Conservation (phyloP, 345 rosid genomes). For the Gossypium bickii region DNA sequence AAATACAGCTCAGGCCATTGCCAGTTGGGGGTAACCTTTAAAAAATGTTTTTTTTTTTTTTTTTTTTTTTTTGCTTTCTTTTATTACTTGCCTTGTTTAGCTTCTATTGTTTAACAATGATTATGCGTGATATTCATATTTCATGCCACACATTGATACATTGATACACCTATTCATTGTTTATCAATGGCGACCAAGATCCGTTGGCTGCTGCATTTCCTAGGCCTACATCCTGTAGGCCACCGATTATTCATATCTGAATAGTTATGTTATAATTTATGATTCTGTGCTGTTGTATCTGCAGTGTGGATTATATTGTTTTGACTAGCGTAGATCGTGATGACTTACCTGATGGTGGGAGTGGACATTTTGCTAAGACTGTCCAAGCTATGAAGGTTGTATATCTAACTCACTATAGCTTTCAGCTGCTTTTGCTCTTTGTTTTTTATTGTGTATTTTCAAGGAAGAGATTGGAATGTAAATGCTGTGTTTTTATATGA, state of each 20-base stretch:
- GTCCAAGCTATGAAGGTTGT: slow-evolving; percentile 87
- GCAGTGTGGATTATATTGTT: slow-evolving; percentile 95
- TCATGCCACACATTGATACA: not conserved
- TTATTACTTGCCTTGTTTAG: not conserved
- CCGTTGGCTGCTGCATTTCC: not conserved
- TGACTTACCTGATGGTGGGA: slow-evolving; percentile 96
- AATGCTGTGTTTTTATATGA: slow-evolving; percentile 6
- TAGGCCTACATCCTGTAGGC: too few relatives aligned
- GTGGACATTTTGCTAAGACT: slow-evolving; percentile 95
- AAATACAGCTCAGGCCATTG: slow-evolving; percentile 84
- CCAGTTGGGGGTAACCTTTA: slow-evolving; percentile 81
- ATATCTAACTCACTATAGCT: not conserved
- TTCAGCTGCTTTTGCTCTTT: slow-evolving; percentile 1
- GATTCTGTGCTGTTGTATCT: slow-evolving; percentile 5
- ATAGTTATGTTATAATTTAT: not conserved
- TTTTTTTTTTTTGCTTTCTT: not conserved
- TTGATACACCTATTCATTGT: not conserved
- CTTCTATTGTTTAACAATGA: not conserved
- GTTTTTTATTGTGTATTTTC: not conserved
- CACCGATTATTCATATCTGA: not conserved
- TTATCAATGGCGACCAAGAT: not conserved
- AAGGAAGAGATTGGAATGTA: not conserved
- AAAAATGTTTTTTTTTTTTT: too few relatives aligned
- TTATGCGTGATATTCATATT: not conserved
- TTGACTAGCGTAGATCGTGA: slow-evolving; percentile 97